phyloP scores from a whole-genome alignment of 805 yeast species.

The Candida awuae region DNA sequence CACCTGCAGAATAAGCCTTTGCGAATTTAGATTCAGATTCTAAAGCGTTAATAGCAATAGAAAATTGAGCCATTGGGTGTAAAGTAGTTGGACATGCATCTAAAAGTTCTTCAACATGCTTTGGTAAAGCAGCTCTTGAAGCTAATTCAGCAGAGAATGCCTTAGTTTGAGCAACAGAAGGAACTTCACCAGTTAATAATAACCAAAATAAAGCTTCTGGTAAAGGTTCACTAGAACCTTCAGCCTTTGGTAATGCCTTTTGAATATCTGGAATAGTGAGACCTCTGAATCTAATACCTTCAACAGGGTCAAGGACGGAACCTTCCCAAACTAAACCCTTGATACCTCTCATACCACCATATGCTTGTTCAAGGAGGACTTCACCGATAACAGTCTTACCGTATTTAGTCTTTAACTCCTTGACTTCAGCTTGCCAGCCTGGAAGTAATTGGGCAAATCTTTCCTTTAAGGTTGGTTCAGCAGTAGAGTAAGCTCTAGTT shows the following conservation, averaged over 20 bases:
- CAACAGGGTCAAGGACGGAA: constrained; percentile 74
- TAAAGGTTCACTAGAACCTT: constrained; percentile 53
- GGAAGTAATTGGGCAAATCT: constrained; percentile 91
- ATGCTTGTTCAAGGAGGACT: constrained; percentile 69
- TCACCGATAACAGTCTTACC: constrained; percentile 79
- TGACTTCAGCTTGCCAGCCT: constrained; percentile 84
- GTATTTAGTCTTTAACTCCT: constrained; percentile 80
- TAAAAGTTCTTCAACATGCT: constrained; percentile 63
- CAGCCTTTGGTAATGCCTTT: constrained; percentile 65
- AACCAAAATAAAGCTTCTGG: constrained; percentile 85
- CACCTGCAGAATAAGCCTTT: constrained; percentile 80
- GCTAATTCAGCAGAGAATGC: constrained; percentile 71
- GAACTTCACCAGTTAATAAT: constrained; percentile 74
- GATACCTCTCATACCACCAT: constrained; percentile 89
- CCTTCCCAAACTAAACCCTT: constrained; percentile 86
- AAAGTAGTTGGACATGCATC: constrained; percentile 68
- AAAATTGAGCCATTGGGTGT: constrained; percentile 88
- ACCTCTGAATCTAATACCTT: constrained; percentile 84
- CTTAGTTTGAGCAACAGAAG: constrained; percentile 61
- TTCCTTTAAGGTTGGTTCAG: constrained; percentile 69
- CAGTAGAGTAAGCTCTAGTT: constrained; percentile 32
- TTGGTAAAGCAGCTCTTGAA: constrained; percentile 69
- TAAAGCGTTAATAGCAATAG: constrained; percentile 73
- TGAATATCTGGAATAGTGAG: constrained; percentile 74
- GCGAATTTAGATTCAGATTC: constrained; percentile 79